Percentiles rank a stretch among this genome's conserved stretches.
Conservation (phyloP, 2,329 filamentous ascomycete genomes). For the Microsporum audouinii region DNA sequence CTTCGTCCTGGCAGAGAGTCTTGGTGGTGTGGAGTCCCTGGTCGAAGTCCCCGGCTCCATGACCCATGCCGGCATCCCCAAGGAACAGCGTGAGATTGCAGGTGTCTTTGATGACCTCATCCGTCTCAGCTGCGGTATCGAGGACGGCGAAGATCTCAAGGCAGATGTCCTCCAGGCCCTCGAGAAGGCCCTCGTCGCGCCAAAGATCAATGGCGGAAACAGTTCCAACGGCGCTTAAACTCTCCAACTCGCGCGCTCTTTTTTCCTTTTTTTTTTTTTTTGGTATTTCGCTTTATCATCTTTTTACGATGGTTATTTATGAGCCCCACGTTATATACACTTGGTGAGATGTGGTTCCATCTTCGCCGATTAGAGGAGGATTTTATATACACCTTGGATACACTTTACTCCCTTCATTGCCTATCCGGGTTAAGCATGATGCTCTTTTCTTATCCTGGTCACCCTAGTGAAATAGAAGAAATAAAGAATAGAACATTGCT, state of each 20-base stretch:
- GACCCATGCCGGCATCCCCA: slow-evolving; percentile 93
- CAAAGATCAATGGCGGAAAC: slow-evolving; percentile 35
- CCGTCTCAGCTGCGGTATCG: slow-evolving; percentile 83
- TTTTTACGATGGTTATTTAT: neutral
- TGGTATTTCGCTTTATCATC: neutral
- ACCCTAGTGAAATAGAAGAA: neutral
- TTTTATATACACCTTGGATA: neutral
- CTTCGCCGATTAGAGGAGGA: neutral
- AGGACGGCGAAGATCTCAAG: slow-evolving; percentile 76
- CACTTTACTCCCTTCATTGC: neutral
- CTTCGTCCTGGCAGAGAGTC: slow-evolving; percentile 84
- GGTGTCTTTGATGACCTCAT: slow-evolving; percentile 94
- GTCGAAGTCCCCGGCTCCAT: slow-evolving; percentile 89
- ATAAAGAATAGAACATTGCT: neutral
- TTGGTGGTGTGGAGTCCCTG: slow-evolving; percentile 85
- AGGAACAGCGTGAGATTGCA: slow-evolving; percentile 77
- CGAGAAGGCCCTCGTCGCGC: slow-evolving; percentile 55
- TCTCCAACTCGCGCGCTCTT: neutral
- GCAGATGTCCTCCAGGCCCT: slow-evolving; percentile 73
- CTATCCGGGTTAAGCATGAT: neutral
- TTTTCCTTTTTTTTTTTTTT: neutral
- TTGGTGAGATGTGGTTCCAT: neutral
- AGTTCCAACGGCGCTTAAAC: slow-evolving; percentile 10
- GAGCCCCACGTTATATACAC: neutral
- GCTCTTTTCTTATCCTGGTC: neutral